These are phyloP conservation scores for Somion occarium DNA, from an alignment of 1,284 basidiomycete species.

Conservation along the genomic window DNA sequence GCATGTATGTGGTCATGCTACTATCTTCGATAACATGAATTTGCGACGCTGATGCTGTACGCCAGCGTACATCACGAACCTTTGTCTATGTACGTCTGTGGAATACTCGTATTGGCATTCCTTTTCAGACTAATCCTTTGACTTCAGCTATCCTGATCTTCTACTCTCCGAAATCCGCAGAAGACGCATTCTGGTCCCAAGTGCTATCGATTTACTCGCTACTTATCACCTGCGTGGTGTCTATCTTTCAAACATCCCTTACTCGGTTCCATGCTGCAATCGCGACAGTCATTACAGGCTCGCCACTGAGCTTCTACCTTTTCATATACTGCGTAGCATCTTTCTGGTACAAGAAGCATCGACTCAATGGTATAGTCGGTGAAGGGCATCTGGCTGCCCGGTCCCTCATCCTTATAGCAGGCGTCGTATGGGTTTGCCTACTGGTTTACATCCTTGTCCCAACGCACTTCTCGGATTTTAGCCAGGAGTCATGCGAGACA, in stretches of 20 bases:
- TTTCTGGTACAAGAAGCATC: conserved; percentile 4
- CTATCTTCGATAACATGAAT: background rate
- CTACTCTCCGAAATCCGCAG: conserved; percentile 5
- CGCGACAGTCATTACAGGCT: conserved; percentile 3
- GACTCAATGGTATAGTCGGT: conserved; percentile 5
- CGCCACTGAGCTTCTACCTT: conserved; percentile 9
- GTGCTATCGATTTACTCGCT: conserved; percentile 6
- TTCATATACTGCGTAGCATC: conserved; percentile 5
- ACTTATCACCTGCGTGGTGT: conserved; percentile 3
- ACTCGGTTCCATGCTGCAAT: conserved; percentile 10
- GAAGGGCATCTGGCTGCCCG: background rate
- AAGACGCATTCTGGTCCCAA: conserved; percentile 7
- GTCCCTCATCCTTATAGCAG: background rate
- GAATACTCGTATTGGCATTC: background rate
- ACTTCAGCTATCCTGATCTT: conserved; percentile 5
- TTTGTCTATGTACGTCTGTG: conserved; percentile 4
- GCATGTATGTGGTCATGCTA: background rate
- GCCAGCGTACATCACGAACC: conserved; percentile 2
- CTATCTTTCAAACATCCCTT: conserved; percentile 8
- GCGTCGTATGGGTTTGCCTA: conserved; percentile 1
- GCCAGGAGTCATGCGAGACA: conserved; percentile 2
- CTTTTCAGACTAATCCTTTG: background rate
- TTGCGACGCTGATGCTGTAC: background rate
- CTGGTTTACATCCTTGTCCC: background rate
- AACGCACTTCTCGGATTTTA: background rate